Evolutionary conservation across 2,329 filamentous ascomycete species (phyloP).

Genomic region (Hypoxylon sp.): DNA sequence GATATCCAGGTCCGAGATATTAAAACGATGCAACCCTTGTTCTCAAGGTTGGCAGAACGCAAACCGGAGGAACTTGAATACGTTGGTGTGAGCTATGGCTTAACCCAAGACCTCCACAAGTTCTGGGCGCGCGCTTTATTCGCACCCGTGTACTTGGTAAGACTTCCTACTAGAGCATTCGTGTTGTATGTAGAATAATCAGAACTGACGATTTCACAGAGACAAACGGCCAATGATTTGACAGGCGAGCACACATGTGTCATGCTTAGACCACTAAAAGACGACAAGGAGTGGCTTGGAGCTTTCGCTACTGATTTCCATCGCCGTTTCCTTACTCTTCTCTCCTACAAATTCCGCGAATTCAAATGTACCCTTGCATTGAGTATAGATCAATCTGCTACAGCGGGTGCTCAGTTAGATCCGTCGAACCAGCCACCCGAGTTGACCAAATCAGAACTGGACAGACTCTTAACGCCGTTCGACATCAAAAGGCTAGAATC

Average conservation of each 20-base stretch:
- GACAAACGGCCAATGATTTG: conserved; percentile 95
- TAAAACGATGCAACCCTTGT: conserved; percentile 91
- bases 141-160: conserved; percentile 83
- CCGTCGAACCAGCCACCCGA: conserved; percentile 64
- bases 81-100: conserved; percentile 92
- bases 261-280: conserved; percentile 87
- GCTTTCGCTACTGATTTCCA: conserved; percentile 96
- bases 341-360: conserved; percentile 91
- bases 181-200: neutral
- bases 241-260: conserved; percentile 98
- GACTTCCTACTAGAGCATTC: neutral
- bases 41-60: conserved; percentile 87
- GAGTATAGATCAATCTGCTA: conserved; percentile 89
- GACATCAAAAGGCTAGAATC: conserved; percentile 95
- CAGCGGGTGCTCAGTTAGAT: conserved; percentile 77
- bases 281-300: conserved; percentile 86
- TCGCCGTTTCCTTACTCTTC: conserved; percentile 86
- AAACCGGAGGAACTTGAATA: conserved; percentile 88
- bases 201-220: conserved; percentile 48
- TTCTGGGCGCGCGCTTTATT: conserved; percentile 96
- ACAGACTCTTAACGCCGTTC: conserved; percentile 85
- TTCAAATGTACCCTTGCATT: conserved; percentile 85
- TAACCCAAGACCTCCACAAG: conserved; percentile 88
- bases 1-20: conserved; percentile 92
- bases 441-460: conserved; percentile 81